Evolutionary conservation across 768 basidiomycete species (phyloP), one percentile per base, ranked within the genome.

Genomic region (Phanerochaete sordida): DNA sequence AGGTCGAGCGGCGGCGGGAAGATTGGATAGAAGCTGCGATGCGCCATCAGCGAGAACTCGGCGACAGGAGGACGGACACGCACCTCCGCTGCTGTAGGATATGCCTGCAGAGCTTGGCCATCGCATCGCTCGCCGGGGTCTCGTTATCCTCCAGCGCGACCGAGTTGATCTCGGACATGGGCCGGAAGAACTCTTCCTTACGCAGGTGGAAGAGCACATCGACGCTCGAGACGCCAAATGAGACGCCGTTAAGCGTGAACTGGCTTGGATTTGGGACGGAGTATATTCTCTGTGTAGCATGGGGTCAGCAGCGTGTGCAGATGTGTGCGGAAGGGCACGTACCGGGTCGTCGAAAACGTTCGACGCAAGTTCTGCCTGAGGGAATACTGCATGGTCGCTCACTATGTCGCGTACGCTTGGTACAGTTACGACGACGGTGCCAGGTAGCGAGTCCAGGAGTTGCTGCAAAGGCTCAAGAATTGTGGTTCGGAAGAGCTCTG

Each of bases 131-230:
- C 3, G 74, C 67, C 27, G 72, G 67, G 6, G 73, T 62, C 3
- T 70, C 62, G 28, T 39, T 16, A 31, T 48, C 47, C 8, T 12
- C 19, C 12, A 23, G 39, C 21, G 39, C 21, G 11, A 81, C 66
- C 0, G 87, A 70, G 37, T 85, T 83, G 1, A 83, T 76, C 59
- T 90, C 91, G 56, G 82, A 77, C 1, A 85, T 86, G 27, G 82
- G 79, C 69, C 84, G 87, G 62, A 87, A 75, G 59, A 85, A 84
- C 70, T 96, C 91, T 64, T 96, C 90, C 65, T 87, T 91, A 53
- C 87, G 84, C 1, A 98, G 79, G 69, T 97, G 94, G 75, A 95
- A 96, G 23, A 98, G 75, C 0, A 87, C 83, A 71, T 99, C 97
- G 26, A 93, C 85, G 62, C 91, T 92, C n/a, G 83, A 88, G 15